These are phyloP conservation scores for Brassica juncea DNA, from an alignment of 345 rosid species.

Conservation along the genomic window DNA sequence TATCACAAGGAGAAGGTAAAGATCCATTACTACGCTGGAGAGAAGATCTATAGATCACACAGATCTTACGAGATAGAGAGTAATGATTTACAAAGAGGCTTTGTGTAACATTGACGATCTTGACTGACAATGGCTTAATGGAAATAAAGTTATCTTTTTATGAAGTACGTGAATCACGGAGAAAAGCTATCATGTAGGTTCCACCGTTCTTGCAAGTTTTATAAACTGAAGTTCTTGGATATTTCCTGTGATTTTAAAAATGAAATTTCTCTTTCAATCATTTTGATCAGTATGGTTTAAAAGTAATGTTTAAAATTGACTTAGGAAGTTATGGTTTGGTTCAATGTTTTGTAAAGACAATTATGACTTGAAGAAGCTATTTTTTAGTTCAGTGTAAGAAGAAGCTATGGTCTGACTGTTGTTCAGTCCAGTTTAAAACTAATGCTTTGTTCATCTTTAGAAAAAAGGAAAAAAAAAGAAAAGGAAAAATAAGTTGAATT, in stretches of 20 bases:
- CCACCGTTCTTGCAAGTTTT: neutral
- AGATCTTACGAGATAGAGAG: neutral
- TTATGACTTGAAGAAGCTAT: neutral
- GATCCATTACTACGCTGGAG: neutral
- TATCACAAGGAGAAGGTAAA: neutral
- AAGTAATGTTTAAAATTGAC: too few relatives aligned
- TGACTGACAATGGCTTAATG: neutral
- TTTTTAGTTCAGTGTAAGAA: neutral
- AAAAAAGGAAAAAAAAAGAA: too few relatives aligned
- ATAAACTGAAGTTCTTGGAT: neutral
- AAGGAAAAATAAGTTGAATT: too few relatives aligned
- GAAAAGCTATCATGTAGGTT: neutral
- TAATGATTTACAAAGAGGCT: neutral
- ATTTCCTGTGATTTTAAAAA: neutral
- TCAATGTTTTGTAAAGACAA: too few relatives aligned
- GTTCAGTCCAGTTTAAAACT: too few relatives aligned
- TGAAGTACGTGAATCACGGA: neutral
- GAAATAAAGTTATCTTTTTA: neutral
- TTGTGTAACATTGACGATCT: neutral
- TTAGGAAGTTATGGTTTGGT: too few relatives aligned
- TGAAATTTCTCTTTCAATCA: neutral
- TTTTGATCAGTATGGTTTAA: too few relatives aligned
- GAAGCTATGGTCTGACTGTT: too few relatives aligned
- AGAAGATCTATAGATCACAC: neutral
- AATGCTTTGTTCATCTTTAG: too few relatives aligned